These are phyloP conservation scores for Geotrichum bryndzae DNA, from an alignment of 1,139 yeast species.

Conservation along the genomic window DNA sequence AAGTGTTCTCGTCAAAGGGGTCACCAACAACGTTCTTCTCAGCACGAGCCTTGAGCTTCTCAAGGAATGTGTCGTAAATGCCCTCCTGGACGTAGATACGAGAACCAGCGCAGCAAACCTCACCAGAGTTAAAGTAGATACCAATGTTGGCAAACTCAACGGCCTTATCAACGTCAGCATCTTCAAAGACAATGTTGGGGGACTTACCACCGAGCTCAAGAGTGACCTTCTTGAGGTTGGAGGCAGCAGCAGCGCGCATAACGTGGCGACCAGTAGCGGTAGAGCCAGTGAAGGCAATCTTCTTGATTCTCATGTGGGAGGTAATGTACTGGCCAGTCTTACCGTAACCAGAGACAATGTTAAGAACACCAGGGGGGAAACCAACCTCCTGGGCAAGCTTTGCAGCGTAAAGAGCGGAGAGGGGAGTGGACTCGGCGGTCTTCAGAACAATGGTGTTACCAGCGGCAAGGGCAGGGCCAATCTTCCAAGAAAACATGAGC, in stretches of 20 bases:
- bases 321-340: slow-evolving; percentile 51
- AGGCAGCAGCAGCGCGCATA: slow-evolving; percentile 55
- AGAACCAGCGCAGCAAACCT: slow-evolving; percentile 80
- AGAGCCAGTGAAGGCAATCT: slow-evolving; percentile 83
- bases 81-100: slow-evolving; percentile 70
- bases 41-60: slow-evolving; percentile 49
- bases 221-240: slow-evolving; percentile 67
- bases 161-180: slow-evolving; percentile 54
- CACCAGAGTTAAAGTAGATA: slow-evolving; percentile 72
- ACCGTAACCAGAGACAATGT: slow-evolving; percentile 73
- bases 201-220: slow-evolving; percentile 80
- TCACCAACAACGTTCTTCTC: slow-evolving; percentile 50
- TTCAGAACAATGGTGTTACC: slow-evolving; percentile 78
- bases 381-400: slow-evolving; percentile 61
- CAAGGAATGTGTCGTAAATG: slow-evolving; percentile 57
- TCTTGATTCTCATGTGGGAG: slow-evolving; percentile 64
- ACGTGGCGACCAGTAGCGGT: slow-evolving; percentile 72
- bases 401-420: slow-evolving; percentile 64
- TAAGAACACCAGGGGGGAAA: slow-evolving; percentile 73
- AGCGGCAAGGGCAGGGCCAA: slow-evolving; percentile 77
- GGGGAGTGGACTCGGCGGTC: slow-evolving; percentile 80
- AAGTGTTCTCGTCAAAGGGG: slow-evolving; percentile 61
- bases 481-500: slow-evolving; percentile 78
- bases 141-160: slow-evolving; percentile 50
- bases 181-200: slow-evolving; percentile 66